These are phyloP conservation scores for Symbiodinium natans DNA, from an alignment of 73 alveolate genomes.

Conservation along the genomic window DNA sequence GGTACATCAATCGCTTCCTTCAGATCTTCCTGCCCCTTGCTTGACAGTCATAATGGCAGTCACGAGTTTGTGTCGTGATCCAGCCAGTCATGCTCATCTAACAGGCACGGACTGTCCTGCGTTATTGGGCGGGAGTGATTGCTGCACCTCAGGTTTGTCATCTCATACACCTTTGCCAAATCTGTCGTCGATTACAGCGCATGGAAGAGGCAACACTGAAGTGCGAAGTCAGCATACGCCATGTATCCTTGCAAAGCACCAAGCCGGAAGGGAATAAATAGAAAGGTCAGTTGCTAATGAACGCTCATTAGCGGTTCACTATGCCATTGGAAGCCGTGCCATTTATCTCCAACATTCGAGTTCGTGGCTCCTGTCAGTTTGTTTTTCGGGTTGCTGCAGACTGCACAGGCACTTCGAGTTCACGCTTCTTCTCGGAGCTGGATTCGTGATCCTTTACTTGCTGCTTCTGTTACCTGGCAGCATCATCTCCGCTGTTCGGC, in stretches of 20 bases:
- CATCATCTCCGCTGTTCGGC: neutral
- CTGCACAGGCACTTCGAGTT: constrained; percentile 25
- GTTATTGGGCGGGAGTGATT: neutral
- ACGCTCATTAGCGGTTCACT: too few species aligned
- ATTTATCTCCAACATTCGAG: too few species aligned
- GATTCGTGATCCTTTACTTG: constrained; percentile 33
- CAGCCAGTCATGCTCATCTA: neutral
- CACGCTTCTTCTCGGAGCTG: constrained; percentile 12
- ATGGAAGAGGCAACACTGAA: neutral
- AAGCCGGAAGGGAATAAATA: too few species aligned
- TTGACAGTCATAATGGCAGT: neutral
- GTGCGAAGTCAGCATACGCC: too few species aligned
- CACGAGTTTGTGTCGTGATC: too few species aligned
- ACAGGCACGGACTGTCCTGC: neutral
- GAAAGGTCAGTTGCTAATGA: too few species aligned
- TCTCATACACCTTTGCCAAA: constrained; percentile 35
- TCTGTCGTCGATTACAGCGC: constrained; percentile 41
- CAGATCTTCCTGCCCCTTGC: constrained; percentile 39
- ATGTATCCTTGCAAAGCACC: too few species aligned
- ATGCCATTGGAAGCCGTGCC: too few species aligned
- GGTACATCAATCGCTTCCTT: constrained; percentile 41
- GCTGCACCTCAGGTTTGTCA: constrained; percentile 37
- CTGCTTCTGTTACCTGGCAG: constrained; percentile 19
- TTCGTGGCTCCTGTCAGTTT: too few species aligned
- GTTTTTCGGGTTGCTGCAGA: neutral